Base-by-base conservation (phyloP, 2,329 filamentous ascomycete species). In the Fusarium sambucinum region DNA sequence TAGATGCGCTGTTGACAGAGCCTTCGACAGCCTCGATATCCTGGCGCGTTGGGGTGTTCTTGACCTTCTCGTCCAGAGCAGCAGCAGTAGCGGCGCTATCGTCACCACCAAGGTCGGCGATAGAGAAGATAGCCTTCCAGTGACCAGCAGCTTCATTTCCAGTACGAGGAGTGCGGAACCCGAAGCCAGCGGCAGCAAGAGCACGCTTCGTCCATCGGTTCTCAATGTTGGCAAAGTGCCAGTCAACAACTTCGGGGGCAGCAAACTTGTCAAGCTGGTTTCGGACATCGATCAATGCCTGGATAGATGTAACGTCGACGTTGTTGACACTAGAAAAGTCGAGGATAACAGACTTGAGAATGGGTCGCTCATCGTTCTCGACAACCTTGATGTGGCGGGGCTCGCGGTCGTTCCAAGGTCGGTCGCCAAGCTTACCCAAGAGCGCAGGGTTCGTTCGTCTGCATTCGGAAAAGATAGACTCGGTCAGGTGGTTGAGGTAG, bases 61-160 rank as follows among this genome's bases (percentile, higher is more conserved):
- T 67, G 38, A 62, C 80, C 57, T 86, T 81, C 72, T 94, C 91
- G 0, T 91, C 91, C 4, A 84, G 83, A 0, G 87, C 87, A 2
- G 90, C 90, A 27, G 75, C 75, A 14, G 70, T 70, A 11, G 77
- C 73, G 1, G 91, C 92, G 19, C 90, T 93, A 57, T 89, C 82
- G 2, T 83, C 82, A 12, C 94, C 91, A 61, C 93, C 89, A 52
- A 97, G 88, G 75, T 97, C 93, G 2, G 95, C 93, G 33, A 98
- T 94, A 75, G 89, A 93, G 85, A 97, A 98, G 71, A 98, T 94
- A 23, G 93, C 92, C 79, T 93, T 94, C 78, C 77, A 80, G 21
- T 78, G 72, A 17, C 74, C 74, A 3, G 75, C 53, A 16, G 65
- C 63, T 19, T 75, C 70, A 12, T 72, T 70, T 42, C 68, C 41